Base-by-base conservation (phyloP, 345 rosid genomes). In the Iberis pinnata region DNA sequence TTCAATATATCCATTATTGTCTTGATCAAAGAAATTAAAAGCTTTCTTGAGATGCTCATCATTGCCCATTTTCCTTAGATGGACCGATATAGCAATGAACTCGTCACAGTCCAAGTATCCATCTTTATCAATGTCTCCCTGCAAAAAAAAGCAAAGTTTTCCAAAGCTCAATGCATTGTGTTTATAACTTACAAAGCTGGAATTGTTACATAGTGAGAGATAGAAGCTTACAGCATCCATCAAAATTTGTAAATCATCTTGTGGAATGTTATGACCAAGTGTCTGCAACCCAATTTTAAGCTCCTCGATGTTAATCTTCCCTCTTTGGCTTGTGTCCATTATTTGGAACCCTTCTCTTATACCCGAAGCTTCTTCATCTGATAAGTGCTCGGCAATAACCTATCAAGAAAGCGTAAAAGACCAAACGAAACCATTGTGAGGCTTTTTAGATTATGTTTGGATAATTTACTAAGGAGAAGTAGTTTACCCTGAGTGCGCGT, bases 301-400 rank as follows among this genome's bases (percentile, higher is more conserved):
- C 70, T 93, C 94, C 9, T 88, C 97, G 8, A 88, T 69, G 61
- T 76, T 85, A 44, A 93, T 80, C 83, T 80, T 81, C 62, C 99
- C 99, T 58, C 75, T 86, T 47, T 77, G 78, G 61, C 38, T 62
- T 17, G 80, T 80, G 67, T 93, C 99, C 95, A 93, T 85, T 56
- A 74, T 18, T 70, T 77, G 78, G 67, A 93, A 93, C 18, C 82
- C 88, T 45, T 88, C 97, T 75, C 71, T 86, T 76, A 93, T 73
- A 70, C 90, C 97, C 6, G 97, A 95, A 24, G 79, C 94, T 75
- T 93, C 99, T 73, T 93, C 97, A 35, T 78, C 85, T 0, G 97
- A 83, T 67, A 93, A 75, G 74, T 85, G 95, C 78, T 93, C 89
- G 27, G 99, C 99, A 59, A 93, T 73, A 43, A 88, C 95, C 98